Conservation (phyloP, 129 eudicot genomes). For the Solidago caesia region DNA sequence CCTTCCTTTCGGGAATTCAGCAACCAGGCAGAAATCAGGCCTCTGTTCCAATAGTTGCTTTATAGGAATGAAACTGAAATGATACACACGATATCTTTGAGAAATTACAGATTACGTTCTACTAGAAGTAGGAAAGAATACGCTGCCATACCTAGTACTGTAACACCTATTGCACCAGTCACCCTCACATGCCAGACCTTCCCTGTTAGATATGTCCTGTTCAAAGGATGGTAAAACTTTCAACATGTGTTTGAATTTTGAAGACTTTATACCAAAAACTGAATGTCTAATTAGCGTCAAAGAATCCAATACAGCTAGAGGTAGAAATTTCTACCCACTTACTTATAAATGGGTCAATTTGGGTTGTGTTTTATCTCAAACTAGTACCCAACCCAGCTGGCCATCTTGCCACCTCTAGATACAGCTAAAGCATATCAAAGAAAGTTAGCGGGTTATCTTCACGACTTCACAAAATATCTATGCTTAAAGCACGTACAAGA, state of each 20-base stretch:
- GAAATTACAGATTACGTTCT: background rate
- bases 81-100: background rate
- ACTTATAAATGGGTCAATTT: too few relatives aligned
- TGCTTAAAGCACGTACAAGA: constrained; percentile 48
- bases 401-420: background rate
- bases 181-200: constrained; percentile 82
- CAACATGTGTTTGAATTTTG: background rate
- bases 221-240: background rate
- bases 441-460: too few relatives aligned
- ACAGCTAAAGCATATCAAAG: background rate
- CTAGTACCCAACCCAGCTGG: background rate
- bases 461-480: background rate
- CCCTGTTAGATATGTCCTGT: constrained; percentile 84
- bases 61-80: constrained; percentile 61
- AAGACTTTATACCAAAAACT: background rate
- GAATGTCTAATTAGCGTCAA: background rate
- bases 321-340: too few relatives aligned
- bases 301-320: background rate
- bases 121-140: background rate
- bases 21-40: constrained; percentile 64
- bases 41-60: constrained; percentile 52
- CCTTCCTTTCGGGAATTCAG: constrained; percentile 79
- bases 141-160: constrained; percentile 46
- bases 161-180: constrained; percentile 73
- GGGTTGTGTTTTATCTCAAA: too few relatives aligned